Conservation (phyloP, 1,284 basidiomycete genomes). For the Cryptococcus neoformans region DNA sequence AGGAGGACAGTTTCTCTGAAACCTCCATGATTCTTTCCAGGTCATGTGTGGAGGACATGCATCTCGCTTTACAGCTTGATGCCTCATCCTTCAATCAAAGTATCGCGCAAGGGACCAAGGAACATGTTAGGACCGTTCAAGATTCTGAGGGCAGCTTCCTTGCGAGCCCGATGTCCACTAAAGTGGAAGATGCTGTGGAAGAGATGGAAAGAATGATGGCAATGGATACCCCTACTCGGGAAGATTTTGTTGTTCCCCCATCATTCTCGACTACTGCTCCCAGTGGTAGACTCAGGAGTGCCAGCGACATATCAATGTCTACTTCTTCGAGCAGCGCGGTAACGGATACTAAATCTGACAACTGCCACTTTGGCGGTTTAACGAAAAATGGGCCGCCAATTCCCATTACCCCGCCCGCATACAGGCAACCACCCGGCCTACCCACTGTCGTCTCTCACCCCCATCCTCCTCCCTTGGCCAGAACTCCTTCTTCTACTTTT, state of each 20-base stretch:
- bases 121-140: too few relatives aligned
- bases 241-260: slow-evolving; percentile 35
- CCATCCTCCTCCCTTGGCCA: slow-evolving; percentile 13
- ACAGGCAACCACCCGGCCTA: slow-evolving; percentile 2
- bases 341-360: too few relatives aligned
- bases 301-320: slow-evolving; percentile 9
- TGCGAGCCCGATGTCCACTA: neutral
- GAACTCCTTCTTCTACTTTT: slow-evolving; percentile 6
- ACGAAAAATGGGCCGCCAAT: slow-evolving; percentile 6
- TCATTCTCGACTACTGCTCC: slow-evolving; percentile 13
- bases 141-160: neutral
- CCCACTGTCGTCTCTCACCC: slow-evolving; percentile 6
- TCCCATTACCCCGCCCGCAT: slow-evolving; percentile 3
- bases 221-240: slow-evolving; percentile 37
- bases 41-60: slow-evolving; percentile 12
- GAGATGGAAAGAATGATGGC: slow-evolving; percentile 40
- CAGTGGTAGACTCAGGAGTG: slow-evolving; percentile 4
- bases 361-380: too few relatives aligned
- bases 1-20: slow-evolving; percentile 3
- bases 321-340: slow-evolving; percentile 1
- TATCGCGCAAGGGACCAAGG: neutral
- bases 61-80: slow-evolving; percentile 8
- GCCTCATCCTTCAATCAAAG: neutral
- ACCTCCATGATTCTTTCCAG: slow-evolving; percentile 4
- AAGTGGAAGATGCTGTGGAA: slow-evolving; percentile 17